phyloP scores from a whole-genome alignment of 148 eudicot genomes.

The Fallopia convolvulus region DNA sequence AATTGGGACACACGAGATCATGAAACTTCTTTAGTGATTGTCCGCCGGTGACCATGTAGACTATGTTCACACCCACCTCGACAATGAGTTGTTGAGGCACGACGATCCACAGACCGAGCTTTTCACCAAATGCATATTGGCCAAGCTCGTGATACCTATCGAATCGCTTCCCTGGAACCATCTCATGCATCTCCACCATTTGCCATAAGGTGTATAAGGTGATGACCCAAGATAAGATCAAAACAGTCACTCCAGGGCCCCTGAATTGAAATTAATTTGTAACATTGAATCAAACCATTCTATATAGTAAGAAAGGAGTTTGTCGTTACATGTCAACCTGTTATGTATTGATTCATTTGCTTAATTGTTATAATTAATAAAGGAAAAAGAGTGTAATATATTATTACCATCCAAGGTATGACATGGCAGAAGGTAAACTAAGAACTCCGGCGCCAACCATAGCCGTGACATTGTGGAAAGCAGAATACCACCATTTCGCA shows the following conservation, averaged over 20 bases:
- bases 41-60: constrained; percentile 25
- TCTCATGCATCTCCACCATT: constrained; percentile 43
- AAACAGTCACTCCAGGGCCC: constrained; percentile 34
- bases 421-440: background rate
- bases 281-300: too few relatives aligned
- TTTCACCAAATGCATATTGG: constrained; percentile 31
- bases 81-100: constrained; percentile 21
- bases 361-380: too few relatives aligned
- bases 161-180: constrained; percentile 33
- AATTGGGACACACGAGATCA: constrained; percentile 22
- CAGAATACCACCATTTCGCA: constrained; percentile 6
- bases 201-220: constrained; percentile 40
- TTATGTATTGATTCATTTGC: too few relatives aligned
- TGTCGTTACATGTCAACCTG: background rate
- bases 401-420: background rate
- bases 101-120: constrained; percentile 19
- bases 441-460: constrained; percentile 2
- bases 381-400: too few relatives aligned
- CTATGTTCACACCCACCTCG: constrained; percentile 15
- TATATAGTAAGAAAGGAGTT: too few relatives aligned
- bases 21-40: constrained; percentile 35
- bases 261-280: constrained; percentile 11
- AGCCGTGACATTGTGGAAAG: background rate
- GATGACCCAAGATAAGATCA: constrained; percentile 32
- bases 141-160: constrained; percentile 37